These are phyloP conservation scores for Saururus chinensis DNA, from an alignment of 164 flowering plant genomes.

Conservation along the genomic window DNA sequence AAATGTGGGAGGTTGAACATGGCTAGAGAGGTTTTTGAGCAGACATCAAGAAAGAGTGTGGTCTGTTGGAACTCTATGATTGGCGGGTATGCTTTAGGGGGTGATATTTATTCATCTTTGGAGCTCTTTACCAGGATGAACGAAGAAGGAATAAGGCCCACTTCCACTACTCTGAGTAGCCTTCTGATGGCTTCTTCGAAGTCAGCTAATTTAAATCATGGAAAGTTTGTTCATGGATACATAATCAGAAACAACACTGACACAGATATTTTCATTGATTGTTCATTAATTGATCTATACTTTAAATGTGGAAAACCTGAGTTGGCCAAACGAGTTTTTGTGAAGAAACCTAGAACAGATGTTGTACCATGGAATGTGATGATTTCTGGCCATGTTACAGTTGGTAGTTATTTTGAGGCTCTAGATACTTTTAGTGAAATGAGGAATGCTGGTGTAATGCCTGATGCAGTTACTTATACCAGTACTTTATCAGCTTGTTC, in stretches of 20 bases:
- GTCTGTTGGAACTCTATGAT: conserved; percentile 68
- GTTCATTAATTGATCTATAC: conserved; percentile 53
- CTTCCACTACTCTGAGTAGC: conserved; percentile 46
- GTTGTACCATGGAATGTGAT: conserved; percentile 55
- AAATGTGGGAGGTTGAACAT: conserved; percentile 49
- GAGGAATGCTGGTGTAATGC: conserved; percentile 27
- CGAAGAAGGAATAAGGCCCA: conserved; percentile 32
- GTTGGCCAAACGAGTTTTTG: conserved; percentile 44
- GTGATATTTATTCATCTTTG: conserved; percentile 44
- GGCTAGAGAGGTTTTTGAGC: conserved; percentile 52
- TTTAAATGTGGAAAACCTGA: conserved; percentile 43
- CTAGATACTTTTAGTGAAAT: conserved; percentile 33
- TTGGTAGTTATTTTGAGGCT: conserved; percentile 46
- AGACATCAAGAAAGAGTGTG: conserved; percentile 28
- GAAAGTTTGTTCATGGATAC: conserved; percentile 61
- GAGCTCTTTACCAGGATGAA: conserved; percentile 45
- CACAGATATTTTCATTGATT: conserved; percentile 27
- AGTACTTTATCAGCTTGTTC: conserved; percentile 59
- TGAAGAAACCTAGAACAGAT: conserved; percentile 22
- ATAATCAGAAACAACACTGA: conserved; percentile 30
- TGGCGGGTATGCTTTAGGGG: conserved; percentile 34
- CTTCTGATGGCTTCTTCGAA: conserved; percentile 47
- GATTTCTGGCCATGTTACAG: conserved; percentile 56
- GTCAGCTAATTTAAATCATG: conserved; percentile 33
- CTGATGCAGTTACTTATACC: conserved; percentile 51